These are phyloP conservation scores for Eutypella sp. DNA, from an alignment of 2,329 filamentous ascomycete genomes.

Conservation along the genomic window DNA sequence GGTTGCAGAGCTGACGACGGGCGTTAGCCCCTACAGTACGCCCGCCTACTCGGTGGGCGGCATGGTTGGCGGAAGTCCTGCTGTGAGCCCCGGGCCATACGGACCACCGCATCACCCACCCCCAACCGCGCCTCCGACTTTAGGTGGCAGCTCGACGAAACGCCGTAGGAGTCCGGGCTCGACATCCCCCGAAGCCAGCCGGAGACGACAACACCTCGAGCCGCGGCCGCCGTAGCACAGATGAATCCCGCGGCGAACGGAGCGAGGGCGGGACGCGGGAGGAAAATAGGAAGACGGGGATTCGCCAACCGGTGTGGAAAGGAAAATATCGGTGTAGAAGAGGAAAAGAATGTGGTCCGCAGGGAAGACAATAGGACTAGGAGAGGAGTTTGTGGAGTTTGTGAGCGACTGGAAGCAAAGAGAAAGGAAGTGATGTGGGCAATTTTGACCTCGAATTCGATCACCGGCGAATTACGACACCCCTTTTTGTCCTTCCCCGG, in stretches of 20 bases:
- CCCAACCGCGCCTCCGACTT: constrained; percentile 11
- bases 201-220: constrained; percentile 1
- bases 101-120: constrained; percentile 20
- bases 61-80: constrained; percentile 32
- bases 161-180: constrained; percentile 39
- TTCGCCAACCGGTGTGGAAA: background rate
- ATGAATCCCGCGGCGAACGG: background rate
- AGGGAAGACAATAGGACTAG: background rate
- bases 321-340: background rate
- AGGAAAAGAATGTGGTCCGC: background rate
- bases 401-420: too few relatives aligned
- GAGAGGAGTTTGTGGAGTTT: background rate
- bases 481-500: too few relatives aligned
- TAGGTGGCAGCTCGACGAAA: constrained; percentile 39
- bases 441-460: too few relatives aligned
- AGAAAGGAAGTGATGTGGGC: too few relatives aligned
- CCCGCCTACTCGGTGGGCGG: constrained; percentile 46
- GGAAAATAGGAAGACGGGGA: background rate
- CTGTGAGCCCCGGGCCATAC: constrained; percentile 38
- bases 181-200: constrained; percentile 25
- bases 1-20: constrained; percentile 59
- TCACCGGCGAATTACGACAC: too few relatives aligned
- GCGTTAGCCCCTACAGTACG: constrained; percentile 56
- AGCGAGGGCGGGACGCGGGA: background rate
- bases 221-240: background rate